Evolutionary conservation across 2,329 filamentous ascomycete species (phyloP).

Genomic region (Sporothrix curviconia): DNA sequence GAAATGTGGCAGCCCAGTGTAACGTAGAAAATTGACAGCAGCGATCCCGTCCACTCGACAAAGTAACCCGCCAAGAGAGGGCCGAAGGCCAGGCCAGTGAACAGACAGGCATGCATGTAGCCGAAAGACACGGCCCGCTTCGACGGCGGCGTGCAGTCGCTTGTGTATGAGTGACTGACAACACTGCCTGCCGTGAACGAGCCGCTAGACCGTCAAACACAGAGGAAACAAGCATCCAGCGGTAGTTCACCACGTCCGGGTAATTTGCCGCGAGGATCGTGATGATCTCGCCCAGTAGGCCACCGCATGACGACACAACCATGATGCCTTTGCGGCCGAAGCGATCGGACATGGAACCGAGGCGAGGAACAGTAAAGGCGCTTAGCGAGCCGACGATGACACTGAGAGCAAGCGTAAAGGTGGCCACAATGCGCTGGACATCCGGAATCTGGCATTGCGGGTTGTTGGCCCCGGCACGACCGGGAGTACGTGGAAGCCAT

Average conservation of each 20-base stretch:
- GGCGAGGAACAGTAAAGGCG: slow-evolving; percentile 71
- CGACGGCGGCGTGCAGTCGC: slow-evolving; percentile 78
- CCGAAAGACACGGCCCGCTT: slow-evolving; percentile 78
- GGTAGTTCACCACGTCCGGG: slow-evolving; percentile 65
- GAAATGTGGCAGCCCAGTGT: slow-evolving; percentile 63
- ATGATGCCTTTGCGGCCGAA: slow-evolving; percentile 74
- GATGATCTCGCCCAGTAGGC: slow-evolving; percentile 65
- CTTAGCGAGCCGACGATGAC: slow-evolving; percentile 70
- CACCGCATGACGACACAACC: slow-evolving; percentile 65
- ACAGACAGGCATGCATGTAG: slow-evolving; percentile 83
- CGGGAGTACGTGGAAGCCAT: slow-evolving; percentile 54
- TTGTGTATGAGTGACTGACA: slow-evolving; percentile 76
- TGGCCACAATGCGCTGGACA: slow-evolving; percentile 69
- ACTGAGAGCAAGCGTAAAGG: slow-evolving; percentile 70
- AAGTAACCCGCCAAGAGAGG: slow-evolving; percentile 76
- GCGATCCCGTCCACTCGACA: slow-evolving; percentile 65
- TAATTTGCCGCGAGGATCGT: slow-evolving; percentile 72
- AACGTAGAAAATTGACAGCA: slow-evolving; percentile 80
- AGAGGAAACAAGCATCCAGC: slow-evolving; percentile 70
- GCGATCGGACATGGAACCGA: slow-evolving; percentile 81
- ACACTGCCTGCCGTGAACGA: slow-evolving; percentile 79
- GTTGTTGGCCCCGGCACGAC: slow-evolving; percentile 65
- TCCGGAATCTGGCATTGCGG: slow-evolving; percentile 68
- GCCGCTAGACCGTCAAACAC: slow-evolving; percentile 75
- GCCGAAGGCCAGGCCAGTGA: slow-evolving; percentile 80